Conservation (phyloP, 352 stramenopile genomes). For the Aphanomyces euteiches region DNA sequence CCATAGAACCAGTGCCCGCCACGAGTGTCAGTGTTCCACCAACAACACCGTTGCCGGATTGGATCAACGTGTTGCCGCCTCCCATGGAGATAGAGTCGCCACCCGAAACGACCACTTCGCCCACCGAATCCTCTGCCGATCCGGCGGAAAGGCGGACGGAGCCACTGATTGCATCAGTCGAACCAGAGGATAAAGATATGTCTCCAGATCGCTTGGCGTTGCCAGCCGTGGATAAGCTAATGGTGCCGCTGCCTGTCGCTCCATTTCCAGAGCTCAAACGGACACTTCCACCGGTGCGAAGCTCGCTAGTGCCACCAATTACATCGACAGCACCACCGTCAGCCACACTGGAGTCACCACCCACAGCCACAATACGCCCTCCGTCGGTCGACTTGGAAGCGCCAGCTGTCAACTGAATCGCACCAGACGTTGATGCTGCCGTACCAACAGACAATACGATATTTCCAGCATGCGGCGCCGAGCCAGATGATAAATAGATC, state of each 20-base stretch:
- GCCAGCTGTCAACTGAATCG: background rate
- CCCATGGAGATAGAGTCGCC: background rate
- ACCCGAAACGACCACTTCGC: background rate
- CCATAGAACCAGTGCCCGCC: background rate
- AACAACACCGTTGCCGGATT: background rate
- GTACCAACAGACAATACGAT: background rate
- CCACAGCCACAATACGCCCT: background rate
- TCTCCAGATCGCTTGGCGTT: conserved; percentile 1
- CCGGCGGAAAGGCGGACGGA: background rate
- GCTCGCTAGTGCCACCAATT: conserved; percentile 1
- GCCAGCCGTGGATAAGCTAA: background rate
- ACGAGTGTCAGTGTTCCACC: background rate
- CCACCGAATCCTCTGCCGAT: background rate
- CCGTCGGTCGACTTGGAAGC: background rate
- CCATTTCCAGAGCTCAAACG: background rate
- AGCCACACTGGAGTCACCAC: conserved; percentile 2
- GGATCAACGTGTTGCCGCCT: background rate
- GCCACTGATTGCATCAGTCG: background rate
- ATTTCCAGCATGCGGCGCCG: background rate
- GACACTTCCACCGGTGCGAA: background rate
- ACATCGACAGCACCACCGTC: conserved; percentile 2
- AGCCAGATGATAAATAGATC: conserved; percentile 1
- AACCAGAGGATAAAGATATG: background rate
- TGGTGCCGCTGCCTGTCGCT: conserved; percentile 9
- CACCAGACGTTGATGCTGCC: background rate